phyloP scores from a whole-genome alignment of 208 protist species.

The Acanthamoeba sp. region DNA sequence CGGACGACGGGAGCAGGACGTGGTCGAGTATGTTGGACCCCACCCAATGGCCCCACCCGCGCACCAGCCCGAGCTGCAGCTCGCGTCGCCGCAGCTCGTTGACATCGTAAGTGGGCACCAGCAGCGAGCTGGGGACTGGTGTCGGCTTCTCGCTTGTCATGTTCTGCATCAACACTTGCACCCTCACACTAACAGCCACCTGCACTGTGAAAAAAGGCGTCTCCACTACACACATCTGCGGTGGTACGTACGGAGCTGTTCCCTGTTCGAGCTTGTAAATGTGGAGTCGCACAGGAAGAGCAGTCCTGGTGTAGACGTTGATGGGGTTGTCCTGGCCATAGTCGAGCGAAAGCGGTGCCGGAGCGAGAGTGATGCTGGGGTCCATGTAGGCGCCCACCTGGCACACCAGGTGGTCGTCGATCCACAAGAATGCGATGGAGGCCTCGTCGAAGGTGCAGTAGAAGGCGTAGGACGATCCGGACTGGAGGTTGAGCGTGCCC shows the following conservation, averaged over 20 bases:
- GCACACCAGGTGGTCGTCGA: conserved; percentile 16
- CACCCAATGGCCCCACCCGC: not conserved
- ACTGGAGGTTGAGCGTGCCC: not conserved
- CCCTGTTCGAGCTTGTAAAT: not conserved
- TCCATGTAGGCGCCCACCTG: not conserved
- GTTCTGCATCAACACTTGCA: not conserved
- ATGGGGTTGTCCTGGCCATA: not conserved
- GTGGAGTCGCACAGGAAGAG: not conserved
- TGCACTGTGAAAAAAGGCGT: not conserved
- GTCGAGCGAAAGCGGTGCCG: not conserved
- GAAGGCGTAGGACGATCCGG: not conserved
- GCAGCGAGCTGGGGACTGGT: not conserved
- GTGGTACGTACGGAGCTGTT: not conserved
- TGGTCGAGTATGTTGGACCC: not conserved
- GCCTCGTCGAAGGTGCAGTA: not conserved
- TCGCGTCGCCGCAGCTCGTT: not conserved
- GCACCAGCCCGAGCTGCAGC: not conserved
- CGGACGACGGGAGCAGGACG: not conserved
- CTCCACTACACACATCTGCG: no score
- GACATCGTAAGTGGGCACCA: not conserved
- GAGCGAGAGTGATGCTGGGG: not conserved
- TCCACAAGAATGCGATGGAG: not conserved
- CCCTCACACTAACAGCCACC: not conserved
- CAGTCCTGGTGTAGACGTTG: not conserved
- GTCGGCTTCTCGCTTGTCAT: not conserved